Conservation (phyloP, 2,329 filamentous ascomycete genomes). For the Stachybotrys echinatus region DNA sequence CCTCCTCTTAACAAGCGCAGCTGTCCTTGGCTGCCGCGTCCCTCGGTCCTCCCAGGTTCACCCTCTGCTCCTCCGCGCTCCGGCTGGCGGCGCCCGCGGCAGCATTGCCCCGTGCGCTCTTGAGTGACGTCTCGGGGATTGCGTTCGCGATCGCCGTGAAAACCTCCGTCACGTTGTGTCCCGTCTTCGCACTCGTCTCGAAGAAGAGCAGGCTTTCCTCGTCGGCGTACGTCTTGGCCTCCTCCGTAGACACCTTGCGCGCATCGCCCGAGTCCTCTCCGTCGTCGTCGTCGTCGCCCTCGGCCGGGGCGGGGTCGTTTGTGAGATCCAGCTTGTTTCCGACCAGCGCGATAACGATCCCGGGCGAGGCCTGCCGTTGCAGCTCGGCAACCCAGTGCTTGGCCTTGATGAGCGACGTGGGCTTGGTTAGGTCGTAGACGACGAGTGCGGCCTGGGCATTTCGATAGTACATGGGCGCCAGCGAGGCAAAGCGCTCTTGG, state of each 20-base stretch:
- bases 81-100: conserved; percentile 56
- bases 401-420: conserved; percentile 89
- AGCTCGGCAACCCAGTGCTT: conserved; percentile 99
- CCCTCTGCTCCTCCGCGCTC: conserved; percentile 64
- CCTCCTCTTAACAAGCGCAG: conserved; percentile 67
- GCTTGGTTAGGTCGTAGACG: conserved; percentile 97
- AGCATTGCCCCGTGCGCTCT: conserved; percentile 74
- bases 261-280: conserved; percentile 65
- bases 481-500: conserved; percentile 92
- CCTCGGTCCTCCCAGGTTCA: conserved; percentile 73
- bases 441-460: conserved; percentile 97
- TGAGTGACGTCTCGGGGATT: conserved; percentile 93
- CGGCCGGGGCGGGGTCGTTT: conserved; percentile 45
- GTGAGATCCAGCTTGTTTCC: conserved; percentile 95
- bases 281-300: conserved; percentile 48
- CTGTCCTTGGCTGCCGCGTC: conserved; percentile 79
- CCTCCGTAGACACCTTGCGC: conserved; percentile 82
- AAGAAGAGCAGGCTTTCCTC: conserved; percentile 94
- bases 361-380: conserved; percentile 90
- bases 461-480: conserved; percentile 99
- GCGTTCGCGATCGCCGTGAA: conserved; percentile 98
- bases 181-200: conserved; percentile 96
- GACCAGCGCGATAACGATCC: conserved; percentile 94
- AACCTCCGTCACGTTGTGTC: conserved; percentile 88
- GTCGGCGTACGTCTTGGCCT: conserved; percentile 89